Evolutionary conservation across 208 protist species (phyloP), one percentile per base, ranked within the genome.

Genomic region (Crithidia fasciculata): DNA sequence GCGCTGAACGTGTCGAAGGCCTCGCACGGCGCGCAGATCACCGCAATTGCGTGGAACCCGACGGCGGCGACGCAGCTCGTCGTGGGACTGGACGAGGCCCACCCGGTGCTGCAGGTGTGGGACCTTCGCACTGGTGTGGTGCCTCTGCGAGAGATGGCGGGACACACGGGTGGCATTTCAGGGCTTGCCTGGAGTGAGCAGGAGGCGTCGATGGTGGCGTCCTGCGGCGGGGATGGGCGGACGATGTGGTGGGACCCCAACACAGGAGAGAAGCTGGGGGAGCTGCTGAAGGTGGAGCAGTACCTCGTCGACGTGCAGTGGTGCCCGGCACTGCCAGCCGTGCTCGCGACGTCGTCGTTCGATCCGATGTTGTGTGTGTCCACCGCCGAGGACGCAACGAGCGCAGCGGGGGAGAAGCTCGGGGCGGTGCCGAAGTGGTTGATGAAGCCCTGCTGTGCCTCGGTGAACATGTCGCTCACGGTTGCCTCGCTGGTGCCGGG

Each of bases 281-380:
- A 94, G 73, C 75, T 97, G 18, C 72, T 80, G 64, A 62, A 84
- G 44, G 79, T 91, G 67, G 82, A 67, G 57, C 89, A 90, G 72
- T 99, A 97, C 90, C 86, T 98, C 12, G 94, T 98, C 36, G 96
- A 99, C 62, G 96, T 98, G 43, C 89, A 97, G 83, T 99, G 98
- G 98, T 98, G 96, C 55, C 95, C 94, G 19, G 69, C 75, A 41
- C 74, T 97, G 44, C 94, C 95, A 6, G 86, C 85, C 0, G 78
- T 98, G n/a, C 73, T 99, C 47, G 86, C 96, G 10, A 96, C 94
- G 0, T 90, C 85, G 16, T 98, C 96, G 58, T 98, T 98, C 62
- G 88, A 90, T 40, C 88, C 89, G 13, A 57, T 82, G 15, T 70
- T 97, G 9, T 89, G 86, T 64, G 86, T 97, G 16, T 86, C 85